phyloP scores from a whole-genome alignment of 768 basidiomycete genomes.

The Roridomyces roridus region DNA sequence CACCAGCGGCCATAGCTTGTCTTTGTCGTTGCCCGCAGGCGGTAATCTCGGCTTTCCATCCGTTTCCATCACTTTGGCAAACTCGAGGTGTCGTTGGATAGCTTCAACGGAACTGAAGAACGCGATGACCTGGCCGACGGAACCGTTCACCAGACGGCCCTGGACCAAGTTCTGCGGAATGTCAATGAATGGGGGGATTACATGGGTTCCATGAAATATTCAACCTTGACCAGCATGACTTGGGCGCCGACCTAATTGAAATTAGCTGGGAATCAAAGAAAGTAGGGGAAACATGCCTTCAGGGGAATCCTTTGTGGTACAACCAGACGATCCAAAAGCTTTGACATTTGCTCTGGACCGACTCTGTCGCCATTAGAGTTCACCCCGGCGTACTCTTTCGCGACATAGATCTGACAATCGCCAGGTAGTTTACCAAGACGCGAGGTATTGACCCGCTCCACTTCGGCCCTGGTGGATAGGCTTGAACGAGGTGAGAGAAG shows the following conservation, averaged over 20 bases:
- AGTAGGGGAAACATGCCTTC: conserved; percentile 45
- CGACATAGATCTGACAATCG: conserved; percentile 42
- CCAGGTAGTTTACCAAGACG: conserved; percentile 55
- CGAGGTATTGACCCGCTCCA: conserved; percentile 67
- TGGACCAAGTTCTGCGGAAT: conserved; percentile 65
- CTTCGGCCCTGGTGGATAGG: conserved; percentile 74
- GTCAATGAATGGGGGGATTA: neutral
- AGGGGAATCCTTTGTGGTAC: conserved; percentile 52
- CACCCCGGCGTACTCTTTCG: conserved; percentile 51
- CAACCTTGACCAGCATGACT: conserved; percentile 84
- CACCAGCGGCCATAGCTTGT: conserved; percentile 62
- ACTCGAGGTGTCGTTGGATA: conserved; percentile 43
- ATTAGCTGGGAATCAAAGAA: conserved; percentile 2
- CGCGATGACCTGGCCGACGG: conserved; percentile 59
- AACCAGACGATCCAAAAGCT: conserved; percentile 65
- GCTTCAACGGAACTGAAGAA: conserved; percentile 56
- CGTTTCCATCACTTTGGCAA: conserved; percentile 42
- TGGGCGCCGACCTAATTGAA: conserved; percentile 71
- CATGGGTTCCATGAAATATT: neutral
- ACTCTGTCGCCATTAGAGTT: conserved; percentile 50
- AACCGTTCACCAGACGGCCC: conserved; percentile 75
- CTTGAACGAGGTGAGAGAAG: conserved; percentile 38
- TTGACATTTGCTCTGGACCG: conserved; percentile 43
- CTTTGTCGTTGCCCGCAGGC: conserved; percentile 12
- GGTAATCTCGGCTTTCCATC: conserved; percentile 10